Evolutionary conservation across 129 eudicot species (phyloP), one percentile per base, ranked within the genome.

Genomic region (Rutidosis leptorrhynchoides): DNA sequence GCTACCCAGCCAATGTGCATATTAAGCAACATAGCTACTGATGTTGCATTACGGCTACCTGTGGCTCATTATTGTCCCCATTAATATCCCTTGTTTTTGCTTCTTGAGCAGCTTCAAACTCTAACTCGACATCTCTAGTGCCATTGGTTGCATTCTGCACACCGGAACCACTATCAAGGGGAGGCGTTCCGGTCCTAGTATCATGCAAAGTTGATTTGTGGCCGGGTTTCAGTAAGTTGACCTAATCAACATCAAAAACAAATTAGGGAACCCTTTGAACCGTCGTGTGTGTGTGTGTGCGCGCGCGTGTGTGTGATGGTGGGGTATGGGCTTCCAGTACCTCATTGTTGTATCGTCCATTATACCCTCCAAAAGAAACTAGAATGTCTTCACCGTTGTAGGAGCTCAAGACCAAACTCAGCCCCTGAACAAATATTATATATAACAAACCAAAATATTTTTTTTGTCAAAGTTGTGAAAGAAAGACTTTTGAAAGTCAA

Each of bases 321-420:
- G n/a, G 55, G n/a, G 46, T 8, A 30, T 22, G 62, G 35, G 30
- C 45, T 45, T 28, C 9, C 26, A 43, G 9, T 71, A 94, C 99
- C 93, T 94, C 99, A 77, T 89, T 94, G 85, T 81, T 89, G 93
- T 89, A 94, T 66, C 88, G 88, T 64, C 99, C 97, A 76, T 94
- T 94, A 72, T 94, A 94, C 37, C 97, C 95, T 79, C 99, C 99
- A 84, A 94, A 94, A 64, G 97, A 80, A 49, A 94, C 96, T 52
- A 94, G 76, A 64, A 89, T 62, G 75, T 94, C 99, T 87, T 94
- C 94, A 37, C 97, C 95, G 52, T 70, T 81, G 72, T 72, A 84
- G 17, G 99, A 85, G 74, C 95, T 87, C 74, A 89, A 72, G 22
- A 89, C 99, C 88, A 94, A 81, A 79, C 99, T 94, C 74, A 88